These are phyloP conservation scores for Coemansia sp. DNA, from an alignment of 192 early-diverging fungal species.

Conservation along the genomic window DNA sequence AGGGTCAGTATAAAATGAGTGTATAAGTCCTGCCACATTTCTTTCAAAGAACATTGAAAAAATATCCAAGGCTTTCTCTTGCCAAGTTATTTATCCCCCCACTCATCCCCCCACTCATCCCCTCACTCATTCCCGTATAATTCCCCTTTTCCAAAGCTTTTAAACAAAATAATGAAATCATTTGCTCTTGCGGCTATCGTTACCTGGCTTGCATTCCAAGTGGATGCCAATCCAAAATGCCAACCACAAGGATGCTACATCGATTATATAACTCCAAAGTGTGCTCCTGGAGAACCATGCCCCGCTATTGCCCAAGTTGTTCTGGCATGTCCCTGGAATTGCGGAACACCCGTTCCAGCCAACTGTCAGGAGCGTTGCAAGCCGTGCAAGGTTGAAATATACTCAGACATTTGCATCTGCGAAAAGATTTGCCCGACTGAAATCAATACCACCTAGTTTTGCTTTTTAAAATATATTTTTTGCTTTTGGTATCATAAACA, in stretches of 20 bases:
- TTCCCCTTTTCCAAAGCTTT: too few relatives aligned
- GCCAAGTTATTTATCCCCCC: too few relatives aligned
- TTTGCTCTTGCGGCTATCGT: slow-evolving; percentile 7
- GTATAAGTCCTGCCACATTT: too few relatives aligned
- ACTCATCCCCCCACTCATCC: too few relatives aligned
- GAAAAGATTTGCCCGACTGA: slow-evolving; percentile 38
- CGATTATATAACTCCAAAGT: slow-evolving; percentile 16
- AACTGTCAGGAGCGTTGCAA: slow-evolving; percentile 40
- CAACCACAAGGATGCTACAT: slow-evolving; percentile 23
- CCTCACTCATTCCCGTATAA: too few relatives aligned
- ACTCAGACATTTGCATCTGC: slow-evolving; percentile 37
- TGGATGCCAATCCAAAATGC: slow-evolving; percentile 25
- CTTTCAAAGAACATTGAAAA: too few relatives aligned
- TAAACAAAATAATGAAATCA: slow-evolving; percentile 11
- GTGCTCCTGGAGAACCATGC: slow-evolving; percentile 18
- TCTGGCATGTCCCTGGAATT: slow-evolving; percentile 36
- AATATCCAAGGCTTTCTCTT: too few relatives aligned
- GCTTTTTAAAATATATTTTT: too few relatives aligned
- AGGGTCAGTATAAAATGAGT: too few relatives aligned
- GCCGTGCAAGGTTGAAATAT: slow-evolving; percentile 36
- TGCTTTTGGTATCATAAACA: too few relatives aligned
- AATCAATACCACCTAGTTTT: neutral
- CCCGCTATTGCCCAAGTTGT: slow-evolving; percentile 21
- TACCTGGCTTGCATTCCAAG: slow-evolving; percentile 11
- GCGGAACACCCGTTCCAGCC: slow-evolving; percentile 23